phyloP scores from a whole-genome alignment of 2,329 filamentous ascomycete species.

The Sarocladium strictum region DNA sequence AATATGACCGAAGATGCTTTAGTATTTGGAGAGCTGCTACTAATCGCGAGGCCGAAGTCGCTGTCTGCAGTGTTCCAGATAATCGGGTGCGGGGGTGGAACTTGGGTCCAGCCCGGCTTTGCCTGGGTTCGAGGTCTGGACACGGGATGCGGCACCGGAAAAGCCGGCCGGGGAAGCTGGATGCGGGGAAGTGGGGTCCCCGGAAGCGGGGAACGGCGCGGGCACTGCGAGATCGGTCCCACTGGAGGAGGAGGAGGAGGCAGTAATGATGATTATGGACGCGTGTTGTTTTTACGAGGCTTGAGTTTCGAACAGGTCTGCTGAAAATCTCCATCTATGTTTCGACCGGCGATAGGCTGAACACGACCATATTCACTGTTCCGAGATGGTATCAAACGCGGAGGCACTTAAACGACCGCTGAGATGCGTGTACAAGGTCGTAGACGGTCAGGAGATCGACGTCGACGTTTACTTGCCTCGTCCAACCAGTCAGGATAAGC shows the following conservation, averaged over 20 bases:
- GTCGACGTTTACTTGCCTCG: not conserved
- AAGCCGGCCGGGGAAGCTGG: not conserved
- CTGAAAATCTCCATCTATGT: too few relatives aligned
- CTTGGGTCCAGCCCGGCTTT: not conserved
- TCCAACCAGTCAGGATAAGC: not conserved
- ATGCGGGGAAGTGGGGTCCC: not conserved
- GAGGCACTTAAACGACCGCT: too few relatives aligned
- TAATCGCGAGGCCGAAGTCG: not conserved
- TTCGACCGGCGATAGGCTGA: too few relatives aligned
- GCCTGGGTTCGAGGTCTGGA: not conserved
- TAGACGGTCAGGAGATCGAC: not conserved
- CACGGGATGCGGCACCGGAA: not conserved
- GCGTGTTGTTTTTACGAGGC: not conserved
- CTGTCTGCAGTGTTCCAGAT: not conserved
- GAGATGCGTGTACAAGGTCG: not conserved
- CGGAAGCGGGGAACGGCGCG: not conserved
- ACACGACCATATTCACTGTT: too few relatives aligned
- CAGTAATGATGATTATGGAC: not conserved
- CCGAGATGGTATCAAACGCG: too few relatives aligned
- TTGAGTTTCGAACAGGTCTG: not conserved
- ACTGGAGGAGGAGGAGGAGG: not conserved
- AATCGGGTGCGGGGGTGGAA: not conserved
- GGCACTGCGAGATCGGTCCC: not conserved
- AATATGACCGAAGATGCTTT: not conserved
- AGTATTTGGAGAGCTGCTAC: not conserved